phyloP scores from a whole-genome alignment of 2,329 filamentous ascomycete species.

The Phyllosticta citribraziliensis region DNA sequence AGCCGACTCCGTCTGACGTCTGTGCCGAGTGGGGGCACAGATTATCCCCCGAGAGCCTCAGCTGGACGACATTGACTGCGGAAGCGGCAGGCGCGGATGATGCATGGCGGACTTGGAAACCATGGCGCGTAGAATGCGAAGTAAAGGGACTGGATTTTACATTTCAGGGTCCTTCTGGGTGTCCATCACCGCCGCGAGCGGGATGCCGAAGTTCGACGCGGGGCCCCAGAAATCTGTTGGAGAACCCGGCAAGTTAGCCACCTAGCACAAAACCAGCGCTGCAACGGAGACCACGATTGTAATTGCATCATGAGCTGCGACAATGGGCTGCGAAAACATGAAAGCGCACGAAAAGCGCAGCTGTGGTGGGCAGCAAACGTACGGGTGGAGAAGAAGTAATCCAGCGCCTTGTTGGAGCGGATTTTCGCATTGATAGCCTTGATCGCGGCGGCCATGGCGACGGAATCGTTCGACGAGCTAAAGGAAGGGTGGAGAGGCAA shows the following conservation, averaged over 20 bases:
- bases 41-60: neutral
- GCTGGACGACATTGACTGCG: neutral
- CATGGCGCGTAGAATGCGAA: neutral
- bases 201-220: slow-evolving; percentile 45
- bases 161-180: slow-evolving; percentile 45
- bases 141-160: slow-evolving; percentile 21
- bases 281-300: neutral
- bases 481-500: neutral
- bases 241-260: neutral
- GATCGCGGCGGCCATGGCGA: slow-evolving; percentile 42
- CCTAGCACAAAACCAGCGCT: neutral
- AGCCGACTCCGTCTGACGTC: neutral
- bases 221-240: slow-evolving; percentile 42
- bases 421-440: slow-evolving; percentile 46
- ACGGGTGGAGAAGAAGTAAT: slow-evolving; percentile 47
- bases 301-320: neutral
- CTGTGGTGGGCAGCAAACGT: slow-evolving; percentile 22
- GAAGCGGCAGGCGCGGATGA: neutral
- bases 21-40: neutral
- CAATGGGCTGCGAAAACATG: neutral
- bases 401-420: slow-evolving; percentile 38
- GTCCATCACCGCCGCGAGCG: slow-evolving; percentile 44
- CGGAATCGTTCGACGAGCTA: slow-evolving; percentile 1
- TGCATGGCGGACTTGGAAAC: neutral
- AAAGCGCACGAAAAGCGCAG: neutral